Conservation (phyloP, 257 asterid genomes). For the Verbena officinalis region DNA sequence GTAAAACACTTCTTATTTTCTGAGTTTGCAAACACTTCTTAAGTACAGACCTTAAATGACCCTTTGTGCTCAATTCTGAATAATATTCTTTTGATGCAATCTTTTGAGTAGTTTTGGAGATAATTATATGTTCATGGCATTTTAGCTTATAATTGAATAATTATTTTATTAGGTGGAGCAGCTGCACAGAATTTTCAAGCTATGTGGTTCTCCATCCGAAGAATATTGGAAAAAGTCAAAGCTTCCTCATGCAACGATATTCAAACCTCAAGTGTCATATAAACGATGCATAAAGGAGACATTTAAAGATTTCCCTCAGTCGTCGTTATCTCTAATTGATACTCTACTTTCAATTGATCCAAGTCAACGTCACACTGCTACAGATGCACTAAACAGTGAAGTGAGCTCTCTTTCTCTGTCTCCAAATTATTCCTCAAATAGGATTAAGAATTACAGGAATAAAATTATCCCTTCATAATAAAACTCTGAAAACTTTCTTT, state of each 20-base stretch:
- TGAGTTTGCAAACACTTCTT: too few species aligned
- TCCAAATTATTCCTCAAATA: not conserved
- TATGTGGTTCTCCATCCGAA: slow-evolving; percentile 85
- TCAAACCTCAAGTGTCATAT: slow-evolving; percentile 84
- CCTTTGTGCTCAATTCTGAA: too few species aligned
- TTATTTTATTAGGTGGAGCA: slow-evolving; percentile 70
- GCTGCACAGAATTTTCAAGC: slow-evolving; percentile 89
- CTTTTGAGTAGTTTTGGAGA: too few species aligned
- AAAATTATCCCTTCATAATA: not conserved
- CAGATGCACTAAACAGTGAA: slow-evolving; percentile 69
- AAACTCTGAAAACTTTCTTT: not conserved
- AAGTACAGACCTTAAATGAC: too few species aligned
- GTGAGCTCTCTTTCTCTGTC: slow-evolving; percentile 50
- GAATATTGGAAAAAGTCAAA: slow-evolving; percentile 85
- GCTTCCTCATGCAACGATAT: slow-evolving; percentile 85
- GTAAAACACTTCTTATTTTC: too few species aligned
- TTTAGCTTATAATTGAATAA: slow-evolving; percentile 6
- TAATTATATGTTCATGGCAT: not conserved
- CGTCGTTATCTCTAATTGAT: slow-evolving; percentile 73
- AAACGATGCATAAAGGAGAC: slow-evolving; percentile 74
- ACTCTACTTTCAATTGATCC: slow-evolving; percentile 86
- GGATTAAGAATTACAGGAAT: not conserved
- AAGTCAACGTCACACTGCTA: slow-evolving; percentile 75
- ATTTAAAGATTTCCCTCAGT: slow-evolving; percentile 75
- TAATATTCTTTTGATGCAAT: too few species aligned